These are phyloP conservation scores for Mycosarcoma mackinlayi DNA, from an alignment of 1,284 basidiomycete species.

Conservation along the genomic window DNA sequence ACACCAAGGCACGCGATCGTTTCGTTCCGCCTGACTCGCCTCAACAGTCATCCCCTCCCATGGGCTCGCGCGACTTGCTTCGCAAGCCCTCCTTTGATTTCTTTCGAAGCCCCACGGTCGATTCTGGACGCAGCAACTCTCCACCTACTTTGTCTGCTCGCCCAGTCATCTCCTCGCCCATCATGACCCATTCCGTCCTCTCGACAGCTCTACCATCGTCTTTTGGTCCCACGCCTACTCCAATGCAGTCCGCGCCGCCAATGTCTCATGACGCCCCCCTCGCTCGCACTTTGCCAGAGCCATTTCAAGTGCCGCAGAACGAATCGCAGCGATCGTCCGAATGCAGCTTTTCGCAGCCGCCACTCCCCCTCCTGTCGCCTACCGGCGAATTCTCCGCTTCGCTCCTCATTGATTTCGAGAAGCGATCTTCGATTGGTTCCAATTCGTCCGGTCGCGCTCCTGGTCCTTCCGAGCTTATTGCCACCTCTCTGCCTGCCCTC, in stretches of 20 bases:
- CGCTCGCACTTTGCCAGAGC: constrained; percentile 17
- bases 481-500: constrained; percentile 11
- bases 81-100: constrained; percentile 32
- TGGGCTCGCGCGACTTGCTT: constrained; percentile 12
- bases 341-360: constrained; percentile 21
- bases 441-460: constrained; percentile 37
- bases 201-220: constrained; percentile 8
- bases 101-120: constrained; percentile 13
- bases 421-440: constrained; percentile 28
- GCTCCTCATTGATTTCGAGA: constrained; percentile 29
- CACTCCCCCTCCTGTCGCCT: constrained; percentile 26
- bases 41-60: constrained; percentile 15
- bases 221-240: not conserved
- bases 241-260: not conserved
- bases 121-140: constrained; percentile 1
- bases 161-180: constrained; percentile 34
- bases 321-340: constrained; percentile 18
- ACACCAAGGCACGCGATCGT: constrained; percentile 41
- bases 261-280: constrained; percentile 1
- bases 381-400: constrained; percentile 24
- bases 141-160: constrained; percentile 6
- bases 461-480: constrained; percentile 35
- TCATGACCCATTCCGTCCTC: constrained; percentile 23
- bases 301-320: constrained; percentile 18
- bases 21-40: constrained; percentile 18